These are phyloP conservation scores for Tremella mesenterica DNA, from an alignment of 768 basidiomycete species.

Conservation along the genomic window DNA sequence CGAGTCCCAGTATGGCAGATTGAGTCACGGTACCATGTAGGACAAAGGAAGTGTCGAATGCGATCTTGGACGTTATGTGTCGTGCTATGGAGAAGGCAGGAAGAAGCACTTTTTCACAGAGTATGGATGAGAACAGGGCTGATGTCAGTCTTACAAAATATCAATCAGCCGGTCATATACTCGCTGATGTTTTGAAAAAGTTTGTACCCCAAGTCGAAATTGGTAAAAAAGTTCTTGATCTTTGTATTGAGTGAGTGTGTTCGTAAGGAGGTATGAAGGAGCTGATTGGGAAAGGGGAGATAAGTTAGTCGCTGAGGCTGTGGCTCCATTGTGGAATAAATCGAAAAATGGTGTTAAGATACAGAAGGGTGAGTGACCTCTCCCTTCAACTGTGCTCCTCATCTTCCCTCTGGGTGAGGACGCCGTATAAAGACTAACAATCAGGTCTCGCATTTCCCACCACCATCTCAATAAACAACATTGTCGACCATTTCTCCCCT, in stretches of 20 bases:
- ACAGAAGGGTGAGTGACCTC: conserved; percentile 59
- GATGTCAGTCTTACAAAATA: conserved; percentile 46
- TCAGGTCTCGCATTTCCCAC: conserved; percentile 78
- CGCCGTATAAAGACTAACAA: background rate
- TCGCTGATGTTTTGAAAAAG: conserved; percentile 72
- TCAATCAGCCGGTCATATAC: conserved; percentile 86
- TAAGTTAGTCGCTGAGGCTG: conserved; percentile 79
- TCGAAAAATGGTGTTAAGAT: conserved; percentile 77
- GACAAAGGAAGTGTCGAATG: background rate
- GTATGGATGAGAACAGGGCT: conserved; percentile 1
- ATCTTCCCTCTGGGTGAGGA: too few relatives aligned
- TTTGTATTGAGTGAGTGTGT: conserved; percentile 59
- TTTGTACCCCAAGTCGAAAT: conserved; percentile 66
- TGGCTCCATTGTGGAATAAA: conserved; percentile 82
- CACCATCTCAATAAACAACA: conserved; percentile 85
- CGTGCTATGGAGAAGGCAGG: background rate
- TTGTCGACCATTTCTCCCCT: conserved; percentile 94
- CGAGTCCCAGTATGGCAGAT: too few relatives aligned
- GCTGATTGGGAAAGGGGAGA: conserved; percentile 53
- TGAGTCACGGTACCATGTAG: too few relatives aligned
- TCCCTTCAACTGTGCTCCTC: background rate
- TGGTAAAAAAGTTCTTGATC: conserved; percentile 75
- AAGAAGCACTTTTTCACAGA: too few relatives aligned
- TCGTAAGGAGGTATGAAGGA: background rate
- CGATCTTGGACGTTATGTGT: background rate